Percentiles rank a stretch among this genome's conserved stretches.
phyloP scores from a whole-genome alignment of 345 rosid genomes.

The Fremontodendron californicum region DNA sequence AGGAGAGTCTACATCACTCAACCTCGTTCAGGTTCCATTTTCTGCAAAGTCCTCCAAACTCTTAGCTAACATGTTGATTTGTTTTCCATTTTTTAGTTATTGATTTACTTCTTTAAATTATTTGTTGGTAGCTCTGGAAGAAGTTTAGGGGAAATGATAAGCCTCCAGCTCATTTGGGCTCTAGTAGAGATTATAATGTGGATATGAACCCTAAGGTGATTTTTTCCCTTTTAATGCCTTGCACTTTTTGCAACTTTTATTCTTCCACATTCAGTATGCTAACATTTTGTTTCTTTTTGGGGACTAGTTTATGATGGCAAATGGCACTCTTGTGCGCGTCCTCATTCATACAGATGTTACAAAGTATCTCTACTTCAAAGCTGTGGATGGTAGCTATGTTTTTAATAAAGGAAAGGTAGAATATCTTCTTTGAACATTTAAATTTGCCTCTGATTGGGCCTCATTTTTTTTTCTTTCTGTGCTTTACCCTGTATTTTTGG shows the following conservation, averaged over 20 bases:
- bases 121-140: slow-evolving; percentile 80
- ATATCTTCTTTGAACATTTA: not conserved
- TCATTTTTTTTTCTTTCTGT: too few relatives aligned
- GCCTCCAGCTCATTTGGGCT: slow-evolving; percentile 89
- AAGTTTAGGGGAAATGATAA: slow-evolving; percentile 83
- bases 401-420: slow-evolving; percentile 88
- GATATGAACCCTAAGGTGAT: slow-evolving; percentile 99
- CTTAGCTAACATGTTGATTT: not conserved
- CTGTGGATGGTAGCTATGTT: slow-evolving; percentile 96
- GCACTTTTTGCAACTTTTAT: not conserved
- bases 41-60: not conserved
- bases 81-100: not conserved
- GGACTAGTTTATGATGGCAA: slow-evolving; percentile 95
- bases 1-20: slow-evolving; percentile 97
- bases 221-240: not conserved
- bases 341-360: slow-evolving; percentile 96
- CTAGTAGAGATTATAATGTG: slow-evolving; percentile 94
- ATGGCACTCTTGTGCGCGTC: slow-evolving; percentile 95
- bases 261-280: not conserved
- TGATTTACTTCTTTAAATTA: not conserved
- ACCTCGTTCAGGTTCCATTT: slow-evolving; percentile 75
- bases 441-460: not conserved
- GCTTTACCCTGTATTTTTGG: not conserved
- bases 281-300: slow-evolving; percentile 8
- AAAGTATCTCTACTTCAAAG: slow-evolving; percentile 86